These are phyloP conservation scores for Aristolochia contorta DNA, from an alignment of 164 flowering plant genomes.

Conservation along the genomic window DNA sequence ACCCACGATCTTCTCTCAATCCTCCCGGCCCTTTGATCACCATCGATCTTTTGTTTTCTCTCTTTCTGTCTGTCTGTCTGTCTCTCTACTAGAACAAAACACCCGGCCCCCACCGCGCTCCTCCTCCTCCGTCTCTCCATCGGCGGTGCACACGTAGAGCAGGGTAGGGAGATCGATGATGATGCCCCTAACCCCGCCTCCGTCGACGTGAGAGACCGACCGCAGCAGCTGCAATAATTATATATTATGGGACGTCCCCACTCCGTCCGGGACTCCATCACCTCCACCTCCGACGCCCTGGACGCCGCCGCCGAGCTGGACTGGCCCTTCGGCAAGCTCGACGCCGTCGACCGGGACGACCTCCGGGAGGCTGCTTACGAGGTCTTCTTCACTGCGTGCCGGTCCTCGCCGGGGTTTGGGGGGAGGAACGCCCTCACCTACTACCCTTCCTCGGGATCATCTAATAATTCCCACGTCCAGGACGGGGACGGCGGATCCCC, in stretches of 20 bases:
- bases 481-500: neutral
- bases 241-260: conserved; percentile 30
- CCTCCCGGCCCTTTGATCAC: too few species aligned
- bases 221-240: too few species aligned
- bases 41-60: too few species aligned
- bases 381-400: conserved; percentile 77
- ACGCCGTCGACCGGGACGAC: conserved; percentile 46
- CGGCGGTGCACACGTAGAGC: conserved; percentile 1
- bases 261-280: conserved; percentile 22
- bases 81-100: conserved; percentile 12
- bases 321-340: conserved; percentile 62
- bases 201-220: too few species aligned
- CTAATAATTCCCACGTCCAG: too few species aligned
- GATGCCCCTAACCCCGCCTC: neutral
- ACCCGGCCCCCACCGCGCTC: conserved; percentile 8
- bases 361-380: conserved; percentile 77
- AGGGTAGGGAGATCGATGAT: too few species aligned
- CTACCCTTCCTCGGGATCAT: conserved; percentile 24
- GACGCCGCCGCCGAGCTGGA: conserved; percentile 17
- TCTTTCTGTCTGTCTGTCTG: conserved; percentile 5
- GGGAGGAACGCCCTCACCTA: conserved; percentile 45
- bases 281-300: conserved; percentile 7
- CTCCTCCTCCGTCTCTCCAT: conserved; percentile 16
- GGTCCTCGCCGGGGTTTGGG: conserved; percentile 82
- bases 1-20: too few species aligned